These are phyloP conservation scores for Acanthamoeba royreba DNA, from an alignment of 208 protist genomes.

Conservation along the genomic window DNA sequence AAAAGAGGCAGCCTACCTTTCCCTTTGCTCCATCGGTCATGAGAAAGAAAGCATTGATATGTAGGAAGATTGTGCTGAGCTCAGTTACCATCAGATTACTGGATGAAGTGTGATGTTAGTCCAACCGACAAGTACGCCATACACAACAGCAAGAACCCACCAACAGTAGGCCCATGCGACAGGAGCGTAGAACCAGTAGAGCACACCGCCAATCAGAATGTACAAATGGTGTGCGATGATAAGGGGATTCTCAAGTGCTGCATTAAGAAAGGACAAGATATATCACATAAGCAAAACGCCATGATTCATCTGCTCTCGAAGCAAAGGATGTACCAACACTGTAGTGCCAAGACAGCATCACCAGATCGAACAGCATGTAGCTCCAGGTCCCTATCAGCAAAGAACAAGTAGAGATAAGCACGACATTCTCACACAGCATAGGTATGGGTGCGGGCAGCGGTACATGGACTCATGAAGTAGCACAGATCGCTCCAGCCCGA, in stretches of 20 bases:
- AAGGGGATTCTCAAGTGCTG: neutral
- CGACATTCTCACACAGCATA: too few relatives aligned
- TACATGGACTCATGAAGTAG: slow-evolving; percentile 11
- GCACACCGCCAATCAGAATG: neutral
- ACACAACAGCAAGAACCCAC: neutral
- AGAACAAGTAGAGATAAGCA: neutral
- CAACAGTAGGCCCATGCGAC: neutral
- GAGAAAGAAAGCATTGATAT: neutral
- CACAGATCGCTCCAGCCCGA: neutral
- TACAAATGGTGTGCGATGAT: neutral
- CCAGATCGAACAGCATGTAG: slow-evolving; percentile 23
- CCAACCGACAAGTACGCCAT: too few relatives aligned
- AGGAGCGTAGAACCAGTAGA: neutral
- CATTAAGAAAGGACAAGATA: too few relatives aligned
- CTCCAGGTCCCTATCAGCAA: neutral
- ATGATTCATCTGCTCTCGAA: too few relatives aligned
- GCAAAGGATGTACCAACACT: neutral
- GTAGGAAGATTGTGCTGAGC: slow-evolving; percentile 5
- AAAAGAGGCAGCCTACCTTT: neutral
- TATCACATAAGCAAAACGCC: neutral
- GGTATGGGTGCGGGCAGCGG: too few relatives aligned
- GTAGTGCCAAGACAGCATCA: neutral
- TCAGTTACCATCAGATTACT: slow-evolving; percentile 21
- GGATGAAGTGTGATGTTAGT: too few relatives aligned
- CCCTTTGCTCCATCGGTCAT: neutral